Evolutionary conservation across 1,284 basidiomycete species (phyloP).

Genomic region (Lentinula novae-zelandiae): DNA sequence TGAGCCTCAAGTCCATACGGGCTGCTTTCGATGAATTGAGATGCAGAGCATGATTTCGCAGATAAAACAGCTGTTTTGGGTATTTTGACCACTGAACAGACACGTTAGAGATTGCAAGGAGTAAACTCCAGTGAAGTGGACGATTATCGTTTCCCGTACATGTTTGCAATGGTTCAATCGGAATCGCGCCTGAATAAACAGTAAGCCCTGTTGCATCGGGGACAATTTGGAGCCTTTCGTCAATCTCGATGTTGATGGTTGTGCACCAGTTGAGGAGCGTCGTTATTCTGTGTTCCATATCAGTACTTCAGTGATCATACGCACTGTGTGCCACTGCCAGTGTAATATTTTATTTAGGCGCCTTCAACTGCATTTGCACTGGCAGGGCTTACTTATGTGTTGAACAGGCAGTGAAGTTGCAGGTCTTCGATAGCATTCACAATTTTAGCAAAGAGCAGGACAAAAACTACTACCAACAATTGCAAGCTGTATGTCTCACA

Average conservation of each 20-base stretch:
- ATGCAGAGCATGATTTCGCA: slow-evolving; percentile 47
- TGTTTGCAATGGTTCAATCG: slow-evolving; percentile 34
- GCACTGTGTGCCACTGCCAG: too few relatives aligned
- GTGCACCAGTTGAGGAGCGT: slow-evolving; percentile 41
- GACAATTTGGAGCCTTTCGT: slow-evolving; percentile 38
- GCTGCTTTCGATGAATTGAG: slow-evolving; percentile 34
- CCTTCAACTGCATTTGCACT: too few relatives aligned
- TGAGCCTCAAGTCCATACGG: slow-evolving; percentile 57
- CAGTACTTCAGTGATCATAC: too few relatives aligned
- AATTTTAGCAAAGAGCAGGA: background rate
- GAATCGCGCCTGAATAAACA: slow-evolving; percentile 34
- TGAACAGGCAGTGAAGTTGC: too few relatives aligned
- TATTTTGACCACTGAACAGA: slow-evolving; percentile 56
- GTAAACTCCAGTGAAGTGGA: background rate
- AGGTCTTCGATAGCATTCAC: too few relatives aligned
- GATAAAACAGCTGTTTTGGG: slow-evolving; percentile 66
- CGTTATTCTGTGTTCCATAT: background rate
- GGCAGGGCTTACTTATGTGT: too few relatives aligned
- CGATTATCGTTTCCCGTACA: slow-evolving; percentile 27
- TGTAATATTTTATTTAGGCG: too few relatives aligned
- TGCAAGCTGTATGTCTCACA: background rate
- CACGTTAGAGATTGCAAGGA: background rate
- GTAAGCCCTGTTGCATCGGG: slow-evolving; percentile 29
- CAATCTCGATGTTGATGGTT: slow-evolving; percentile 40
- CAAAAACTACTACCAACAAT: background rate